These are phyloP conservation scores for Teratosphaeriaceae sp. DNA, from an alignment of 2,329 filamentous ascomycete genomes.

Conservation along the genomic window DNA sequence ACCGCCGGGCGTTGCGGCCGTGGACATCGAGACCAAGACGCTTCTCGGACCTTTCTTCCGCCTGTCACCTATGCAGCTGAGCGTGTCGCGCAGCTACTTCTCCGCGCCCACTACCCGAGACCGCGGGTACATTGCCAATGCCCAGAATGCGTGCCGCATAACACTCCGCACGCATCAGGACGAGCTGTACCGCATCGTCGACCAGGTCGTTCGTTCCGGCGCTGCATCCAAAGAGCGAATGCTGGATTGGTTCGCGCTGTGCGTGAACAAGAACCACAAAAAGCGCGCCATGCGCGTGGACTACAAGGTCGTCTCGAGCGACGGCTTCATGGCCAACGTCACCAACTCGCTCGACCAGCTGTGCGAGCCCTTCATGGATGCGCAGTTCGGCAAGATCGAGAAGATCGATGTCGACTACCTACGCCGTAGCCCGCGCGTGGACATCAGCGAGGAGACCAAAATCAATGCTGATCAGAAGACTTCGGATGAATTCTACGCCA, in stretches of 20 bases:
- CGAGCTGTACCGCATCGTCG: conserved; percentile 75
- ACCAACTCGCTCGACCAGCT: conserved; percentile 72
- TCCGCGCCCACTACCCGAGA: conserved; percentile 72
- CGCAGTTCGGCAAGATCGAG: conserved; percentile 82
- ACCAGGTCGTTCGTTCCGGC: conserved; percentile 74
- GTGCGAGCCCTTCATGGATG: conserved; percentile 96
- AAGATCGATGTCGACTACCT: conserved; percentile 87
- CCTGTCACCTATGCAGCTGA: conserved; percentile 76
- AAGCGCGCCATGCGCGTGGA: conserved; percentile 82
- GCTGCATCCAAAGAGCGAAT: conserved; percentile 65
- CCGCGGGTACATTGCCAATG: conserved; percentile 60
- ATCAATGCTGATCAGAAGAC: conserved; percentile 86
- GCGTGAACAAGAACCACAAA: conserved; percentile 91
- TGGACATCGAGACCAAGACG: conserved; percentile 67
- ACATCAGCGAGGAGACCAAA: conserved; percentile 92
- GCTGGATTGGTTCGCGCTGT: conserved; percentile 86
- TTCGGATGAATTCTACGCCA: conserved; percentile 74
- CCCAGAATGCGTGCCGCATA: conserved; percentile 79
- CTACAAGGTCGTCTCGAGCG: conserved; percentile 71
- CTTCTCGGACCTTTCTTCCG: conserved; percentile 89
- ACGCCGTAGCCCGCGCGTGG: conserved; percentile 70
- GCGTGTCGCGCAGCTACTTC: conserved; percentile 81
- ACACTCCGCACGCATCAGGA: conserved; percentile 76
- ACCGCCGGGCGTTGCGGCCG: conserved; percentile 56
- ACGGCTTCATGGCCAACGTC: conserved; percentile 97